Conservation (phyloP, 2,329 filamentous ascomycete genomes). For the Rhinocladiella similis region DNA sequence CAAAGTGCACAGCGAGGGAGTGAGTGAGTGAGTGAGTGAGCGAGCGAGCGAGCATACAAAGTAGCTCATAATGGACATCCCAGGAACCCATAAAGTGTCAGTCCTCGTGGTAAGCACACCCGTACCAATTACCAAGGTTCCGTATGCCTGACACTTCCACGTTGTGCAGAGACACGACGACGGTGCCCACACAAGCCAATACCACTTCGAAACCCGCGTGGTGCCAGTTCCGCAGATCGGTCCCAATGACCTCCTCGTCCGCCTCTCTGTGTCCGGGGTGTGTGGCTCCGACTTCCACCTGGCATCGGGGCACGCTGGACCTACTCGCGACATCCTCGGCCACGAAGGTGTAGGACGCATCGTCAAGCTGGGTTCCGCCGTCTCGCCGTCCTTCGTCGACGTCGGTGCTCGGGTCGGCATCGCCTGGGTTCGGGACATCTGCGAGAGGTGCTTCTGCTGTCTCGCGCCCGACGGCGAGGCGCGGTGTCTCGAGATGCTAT, state of each 20-base stretch:
- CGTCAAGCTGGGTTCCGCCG: slow-evolving; percentile 38
- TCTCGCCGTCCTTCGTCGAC: slow-evolving; percentile 27
- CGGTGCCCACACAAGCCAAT: not conserved
- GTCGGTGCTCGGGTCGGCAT: slow-evolving; percentile 37
- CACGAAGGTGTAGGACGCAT: slow-evolving; percentile 50
- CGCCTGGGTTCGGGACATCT: slow-evolving; percentile 42
- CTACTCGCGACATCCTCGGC: slow-evolving; percentile 44
- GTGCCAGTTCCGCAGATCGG: slow-evolving; percentile 32
- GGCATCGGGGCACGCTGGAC: slow-evolving; percentile 41
- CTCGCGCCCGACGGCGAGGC: slow-evolving; percentile 22
- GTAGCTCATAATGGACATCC: too few species aligned
- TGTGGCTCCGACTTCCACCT: slow-evolving; percentile 61
- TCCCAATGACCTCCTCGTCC: slow-evolving; percentile 54
- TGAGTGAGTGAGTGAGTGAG: too few species aligned
- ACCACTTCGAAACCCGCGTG: slow-evolving; percentile 14
- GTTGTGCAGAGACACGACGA: slow-evolving; percentile 10
- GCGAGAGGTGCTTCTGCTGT: slow-evolving; percentile 39
- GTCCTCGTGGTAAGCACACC: too few species aligned
- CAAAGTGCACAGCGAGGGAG: too few species aligned
- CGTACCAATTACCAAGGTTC: too few species aligned
- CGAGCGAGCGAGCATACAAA: too few species aligned
- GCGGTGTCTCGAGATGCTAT: slow-evolving; percentile 13
- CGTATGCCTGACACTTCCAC: too few species aligned
- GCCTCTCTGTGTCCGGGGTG: slow-evolving; percentile 58
- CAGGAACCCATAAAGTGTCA: too few species aligned